A percentile compares a stretch with the other conserved stretches of the same genome.
Evolutionary conservation across 495 filamentous ascomycete species (phyloP).

Genomic region (Xylaria sp.): DNA sequence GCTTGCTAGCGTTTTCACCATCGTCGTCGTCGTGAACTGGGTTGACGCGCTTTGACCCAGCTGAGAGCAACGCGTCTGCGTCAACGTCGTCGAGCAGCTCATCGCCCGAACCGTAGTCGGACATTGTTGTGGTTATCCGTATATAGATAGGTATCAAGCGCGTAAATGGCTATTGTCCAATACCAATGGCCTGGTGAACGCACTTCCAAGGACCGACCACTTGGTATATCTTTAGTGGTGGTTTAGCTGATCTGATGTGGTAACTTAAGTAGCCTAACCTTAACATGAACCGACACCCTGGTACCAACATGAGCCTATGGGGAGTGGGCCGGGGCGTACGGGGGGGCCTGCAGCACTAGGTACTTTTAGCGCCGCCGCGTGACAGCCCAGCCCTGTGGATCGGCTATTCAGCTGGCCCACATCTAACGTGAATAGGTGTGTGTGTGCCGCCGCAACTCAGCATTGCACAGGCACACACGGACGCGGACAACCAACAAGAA

Average conservation of each 20-base stretch:
- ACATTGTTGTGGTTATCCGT: constrained; percentile 9
- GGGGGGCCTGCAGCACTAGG: neutral
- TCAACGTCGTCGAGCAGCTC: constrained; percentile 38
- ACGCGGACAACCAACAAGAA: too few relatives aligned
- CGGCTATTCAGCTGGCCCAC: neutral
- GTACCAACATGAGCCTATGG: too few relatives aligned
- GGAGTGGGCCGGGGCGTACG: neutral
- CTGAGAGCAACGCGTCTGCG: constrained; percentile 27
- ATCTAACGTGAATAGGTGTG: neutral
- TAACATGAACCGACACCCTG: neutral
- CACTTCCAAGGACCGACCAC: neutral
- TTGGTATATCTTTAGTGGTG: neutral
- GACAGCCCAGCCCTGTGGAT: neutral
- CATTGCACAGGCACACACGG: too few relatives aligned
- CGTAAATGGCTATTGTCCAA: neutral
- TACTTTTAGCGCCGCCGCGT: neutral
- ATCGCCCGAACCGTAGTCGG: constrained; percentile 35
- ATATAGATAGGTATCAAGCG: neutral
- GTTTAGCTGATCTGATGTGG: neutral
- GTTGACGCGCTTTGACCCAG: constrained; percentile 23
- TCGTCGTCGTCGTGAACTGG: constrained; percentile 22
- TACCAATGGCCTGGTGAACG: neutral
- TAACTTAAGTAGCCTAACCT: neutral
- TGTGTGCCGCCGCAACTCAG: neutral
- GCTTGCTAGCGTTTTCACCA: neutral